Conservation (phyloP, 2,329 filamentous ascomycete genomes). For the Fusarium sp. region DNA sequence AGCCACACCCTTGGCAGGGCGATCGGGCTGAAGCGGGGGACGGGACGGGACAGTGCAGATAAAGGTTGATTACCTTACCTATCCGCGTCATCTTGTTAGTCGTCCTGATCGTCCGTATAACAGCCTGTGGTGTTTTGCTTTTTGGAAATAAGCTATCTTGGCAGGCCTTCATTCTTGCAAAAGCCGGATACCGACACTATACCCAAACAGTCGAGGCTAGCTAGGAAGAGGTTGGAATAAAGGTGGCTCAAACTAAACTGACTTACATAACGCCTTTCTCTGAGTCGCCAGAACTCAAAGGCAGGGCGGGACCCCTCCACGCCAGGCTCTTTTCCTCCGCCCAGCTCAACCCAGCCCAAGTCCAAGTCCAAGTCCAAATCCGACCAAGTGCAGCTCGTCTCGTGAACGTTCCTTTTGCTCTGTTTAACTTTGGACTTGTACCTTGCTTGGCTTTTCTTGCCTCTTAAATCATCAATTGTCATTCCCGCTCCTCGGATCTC, state of each 20-base stretch:
- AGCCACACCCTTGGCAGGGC: constrained; percentile 30
- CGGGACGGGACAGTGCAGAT: constrained; percentile 6
- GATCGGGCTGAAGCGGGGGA: constrained; percentile 28
- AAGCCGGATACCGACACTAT: constrained; percentile 16
- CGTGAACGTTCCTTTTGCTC: constrained; percentile 7
- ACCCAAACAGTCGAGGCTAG: constrained; percentile 22
- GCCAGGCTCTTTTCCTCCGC: not conserved
- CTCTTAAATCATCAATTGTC: constrained; percentile 3
- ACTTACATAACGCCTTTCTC: constrained; percentile 39
- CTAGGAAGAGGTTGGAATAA: constrained; percentile 22
- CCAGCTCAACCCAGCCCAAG: not conserved
- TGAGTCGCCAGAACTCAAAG: constrained; percentile 31
- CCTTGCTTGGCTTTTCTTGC: constrained; percentile 3
- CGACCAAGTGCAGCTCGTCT: constrained; percentile 9
- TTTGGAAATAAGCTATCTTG: constrained; percentile 6
- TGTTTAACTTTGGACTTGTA: constrained; percentile 5
- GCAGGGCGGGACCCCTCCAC: constrained; percentile 34
- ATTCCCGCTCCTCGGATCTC: not conserved
- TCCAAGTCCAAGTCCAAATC: not conserved
- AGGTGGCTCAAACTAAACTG: constrained; percentile 14
- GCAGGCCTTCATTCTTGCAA: constrained; percentile 6
- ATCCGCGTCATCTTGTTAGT: not conserved
- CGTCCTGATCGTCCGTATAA: constrained; percentile 3
- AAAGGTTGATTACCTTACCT: constrained; percentile 3
- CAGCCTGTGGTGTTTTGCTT: not conserved